Base-by-base conservation (phyloP, 2,329 filamentous ascomycete species). In the Cladophialophora yegresii region DNA sequence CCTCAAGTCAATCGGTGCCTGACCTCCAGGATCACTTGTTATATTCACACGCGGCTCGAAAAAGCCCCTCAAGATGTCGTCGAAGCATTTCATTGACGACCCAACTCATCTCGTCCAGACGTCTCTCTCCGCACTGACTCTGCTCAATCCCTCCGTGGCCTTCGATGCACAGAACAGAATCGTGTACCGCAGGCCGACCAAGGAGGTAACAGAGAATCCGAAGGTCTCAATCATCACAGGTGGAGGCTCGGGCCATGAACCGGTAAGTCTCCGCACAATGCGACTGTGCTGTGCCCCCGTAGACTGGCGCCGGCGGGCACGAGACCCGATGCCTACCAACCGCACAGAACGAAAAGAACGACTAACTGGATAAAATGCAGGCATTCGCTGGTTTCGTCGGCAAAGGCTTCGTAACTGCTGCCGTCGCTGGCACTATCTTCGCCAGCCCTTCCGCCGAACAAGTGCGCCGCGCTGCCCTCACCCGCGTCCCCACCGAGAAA, bases 161-260 rank as follows among this genome's bases (percentile, higher is more conserved):
- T 85, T 95, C 71, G 92, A 97, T 75, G 77, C 80, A 32, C 81
- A 86, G 58, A 90, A 96, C 80, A 97, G 96, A 77, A 89, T 96
- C 72, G 79, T 96, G 73, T 96, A 95, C 80, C 85, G 86, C 62
- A 85, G 89, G 20, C 88, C 86, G 23, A 75, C 74, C 55, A 71
- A 71, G 72, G 72, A 80, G 76, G 77, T 78, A 65, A 70, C 81
- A n/a, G 75, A 73, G 32, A 74, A 78, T 32, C 75, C 82, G 16
- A 85, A 91, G 73, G 92, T 96, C 51, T 91, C 91, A 62, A 83
- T 97, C 73, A 83, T 98, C 70, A 93, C 90, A 1, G 93, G 93
- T 68, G 93, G 93, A 69, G 93, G 93, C 61, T 90, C 89, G 22
- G 93, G 93, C 71, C 93, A 97, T 74, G 93, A 97, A 75, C 93